phyloP scores from a whole-genome alignment of 306 rosid genomes.

The Carpinus viminea region DNA sequence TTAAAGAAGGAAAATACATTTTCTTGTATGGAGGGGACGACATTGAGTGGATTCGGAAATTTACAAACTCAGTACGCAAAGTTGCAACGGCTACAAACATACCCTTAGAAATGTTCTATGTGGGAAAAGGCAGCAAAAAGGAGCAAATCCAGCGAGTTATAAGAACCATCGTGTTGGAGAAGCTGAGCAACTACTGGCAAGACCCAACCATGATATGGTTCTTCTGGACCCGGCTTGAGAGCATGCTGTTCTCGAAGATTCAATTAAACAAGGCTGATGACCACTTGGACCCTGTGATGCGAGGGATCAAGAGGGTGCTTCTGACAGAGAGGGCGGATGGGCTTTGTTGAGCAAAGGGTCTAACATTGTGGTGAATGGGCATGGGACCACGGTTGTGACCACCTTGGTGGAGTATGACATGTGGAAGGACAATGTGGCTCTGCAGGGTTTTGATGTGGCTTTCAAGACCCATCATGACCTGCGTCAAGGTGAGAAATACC shows the following conservation, averaged over 20 bases:
- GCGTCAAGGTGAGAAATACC: conserved; percentile 37
- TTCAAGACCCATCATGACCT: conserved; percentile 32
- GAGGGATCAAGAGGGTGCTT: conserved; percentile 46
- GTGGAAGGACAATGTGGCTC: conserved; percentile 39
- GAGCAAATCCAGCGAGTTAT: conserved; percentile 44
- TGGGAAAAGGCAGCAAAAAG: conserved; percentile 52
- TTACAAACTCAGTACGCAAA: conserved; percentile 44
- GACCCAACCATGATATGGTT: conserved; percentile 61
- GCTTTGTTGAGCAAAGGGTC: conserved; percentile 49
- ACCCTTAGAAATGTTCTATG: conserved; percentile 53
- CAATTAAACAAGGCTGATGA: conserved; percentile 45
- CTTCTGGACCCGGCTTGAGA: conserved; percentile 65
- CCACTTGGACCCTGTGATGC: conserved; percentile 40
- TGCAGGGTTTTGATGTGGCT: conserved; percentile 43
- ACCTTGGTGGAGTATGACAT: conserved; percentile 41
- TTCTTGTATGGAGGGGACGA: conserved; percentile 63
- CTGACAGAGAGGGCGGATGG: conserved; percentile 62
- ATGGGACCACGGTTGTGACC: conserved; percentile 34
- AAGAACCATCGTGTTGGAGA: conserved; percentile 36
- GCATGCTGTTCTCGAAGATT: conserved; percentile 65
- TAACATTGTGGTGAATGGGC: conserved; percentile 43
- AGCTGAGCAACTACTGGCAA: conserved; percentile 48
- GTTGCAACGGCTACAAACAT: conserved; percentile 37
- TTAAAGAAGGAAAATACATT: conserved; percentile 48
- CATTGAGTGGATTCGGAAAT: conserved; percentile 46